These are phyloP conservation scores for Citrullus colocynthis DNA, from an alignment of 306 rosid species.

Conservation along the genomic window DNA sequence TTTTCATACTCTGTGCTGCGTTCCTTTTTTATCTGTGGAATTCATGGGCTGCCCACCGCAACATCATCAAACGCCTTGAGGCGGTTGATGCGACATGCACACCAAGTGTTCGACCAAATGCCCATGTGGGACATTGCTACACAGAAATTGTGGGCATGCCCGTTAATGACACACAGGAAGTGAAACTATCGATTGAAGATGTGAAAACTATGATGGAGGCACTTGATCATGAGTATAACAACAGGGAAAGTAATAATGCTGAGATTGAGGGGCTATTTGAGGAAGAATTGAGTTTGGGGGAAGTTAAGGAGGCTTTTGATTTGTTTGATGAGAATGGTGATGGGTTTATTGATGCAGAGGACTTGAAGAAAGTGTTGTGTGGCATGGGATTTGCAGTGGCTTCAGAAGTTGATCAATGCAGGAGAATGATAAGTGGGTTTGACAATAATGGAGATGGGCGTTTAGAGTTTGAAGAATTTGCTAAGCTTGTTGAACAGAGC, in stretches of 20 bases:
- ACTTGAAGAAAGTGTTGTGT: constrained; percentile 21
- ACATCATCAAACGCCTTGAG: not conserved
- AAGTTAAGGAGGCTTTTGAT: constrained; percentile 33
- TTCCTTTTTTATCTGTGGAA: not conserved
- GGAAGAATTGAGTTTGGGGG: constrained; percentile 28
- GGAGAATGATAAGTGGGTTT: constrained; percentile 25
- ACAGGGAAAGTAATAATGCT: not conserved
- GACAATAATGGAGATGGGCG: constrained; percentile 35
- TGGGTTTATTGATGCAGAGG: constrained; percentile 42
- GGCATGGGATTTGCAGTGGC: constrained; percentile 24
- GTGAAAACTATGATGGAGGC: constrained; percentile 16
- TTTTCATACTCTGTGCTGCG: not conserved
- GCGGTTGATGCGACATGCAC: not conserved
- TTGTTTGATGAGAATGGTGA: constrained; percentile 36
- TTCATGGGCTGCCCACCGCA: not conserved
- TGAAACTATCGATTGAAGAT: constrained; percentile 13
- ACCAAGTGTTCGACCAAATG: not conserved
- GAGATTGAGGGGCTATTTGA: constrained; percentile 19
- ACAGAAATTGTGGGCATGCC: not conserved
- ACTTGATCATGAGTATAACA: constrained; percentile 5
- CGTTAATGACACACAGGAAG: not conserved
- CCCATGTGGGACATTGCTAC: not conserved
- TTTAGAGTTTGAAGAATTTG: constrained; percentile 33
- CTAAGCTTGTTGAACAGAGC: constrained; percentile 23
- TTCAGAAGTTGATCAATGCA: constrained; percentile 18